Conservation (phyloP, 148 eudicot species). For the Persicaria maculosa region DNA sequence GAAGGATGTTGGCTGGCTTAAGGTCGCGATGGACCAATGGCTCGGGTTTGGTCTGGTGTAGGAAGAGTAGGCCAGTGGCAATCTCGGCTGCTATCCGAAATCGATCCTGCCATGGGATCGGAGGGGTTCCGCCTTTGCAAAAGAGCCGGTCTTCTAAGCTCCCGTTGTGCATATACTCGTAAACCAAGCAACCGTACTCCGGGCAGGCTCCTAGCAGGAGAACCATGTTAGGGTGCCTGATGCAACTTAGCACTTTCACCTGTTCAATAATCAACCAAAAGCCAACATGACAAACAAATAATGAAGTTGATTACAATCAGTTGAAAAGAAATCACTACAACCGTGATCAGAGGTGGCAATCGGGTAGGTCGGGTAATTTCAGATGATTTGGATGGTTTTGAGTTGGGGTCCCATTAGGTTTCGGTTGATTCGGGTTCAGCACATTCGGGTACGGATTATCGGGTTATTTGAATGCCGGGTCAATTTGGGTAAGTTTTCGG, state of each 20-base stretch:
- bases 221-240: slow-evolving; percentile 86
- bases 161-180: slow-evolving; percentile 68
- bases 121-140: slow-evolving; percentile 52
- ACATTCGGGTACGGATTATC: too few species aligned
- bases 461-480: too few species aligned
- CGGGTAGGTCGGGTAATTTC: too few species aligned
- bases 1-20: slow-evolving; percentile 72
- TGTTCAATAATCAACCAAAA: slow-evolving; percentile 3
- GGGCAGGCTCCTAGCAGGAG: slow-evolving; percentile 88
- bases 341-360: too few species aligned
- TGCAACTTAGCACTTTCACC: slow-evolving; percentile 69
- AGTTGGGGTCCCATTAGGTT: too few species aligned
- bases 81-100: slow-evolving; percentile 73
- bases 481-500: too few species aligned
- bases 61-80: slow-evolving; percentile 58
- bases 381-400: too few species aligned
- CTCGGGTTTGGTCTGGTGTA: slow-evolving; percentile 81
- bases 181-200: slow-evolving; percentile 74
- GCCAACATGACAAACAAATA: not conserved
- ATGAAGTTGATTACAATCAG: not conserved
- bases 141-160: slow-evolving; percentile 68
- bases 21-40: slow-evolving; percentile 88
- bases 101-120: slow-evolving; percentile 64
- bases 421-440: too few species aligned
- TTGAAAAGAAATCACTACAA: too few species aligned